phyloP scores from a whole-genome alignment of 2,329 filamentous ascomycete species.

The Pseudogymnoascus sp. region DNA sequence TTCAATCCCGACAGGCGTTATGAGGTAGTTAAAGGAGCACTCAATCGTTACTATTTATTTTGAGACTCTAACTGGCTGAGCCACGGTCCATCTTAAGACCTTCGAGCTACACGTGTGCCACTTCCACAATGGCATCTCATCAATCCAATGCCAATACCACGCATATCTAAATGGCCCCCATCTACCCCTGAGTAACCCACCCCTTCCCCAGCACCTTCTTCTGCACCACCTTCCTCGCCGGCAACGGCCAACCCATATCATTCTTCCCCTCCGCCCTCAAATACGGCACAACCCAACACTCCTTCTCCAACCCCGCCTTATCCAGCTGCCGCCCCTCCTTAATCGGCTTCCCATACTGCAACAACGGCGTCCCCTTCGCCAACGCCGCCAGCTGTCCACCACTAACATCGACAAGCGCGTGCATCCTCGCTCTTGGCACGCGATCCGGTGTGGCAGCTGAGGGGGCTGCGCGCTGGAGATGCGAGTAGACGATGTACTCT shows the following conservation, averaged over 20 bases:
- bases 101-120: background rate
- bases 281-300: conserved; percentile 79
- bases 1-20: background rate
- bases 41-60: background rate
- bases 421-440: conserved; percentile 77
- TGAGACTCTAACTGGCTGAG: background rate
- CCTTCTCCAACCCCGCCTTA: conserved; percentile 47
- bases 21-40: background rate
- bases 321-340: conserved; percentile 62
- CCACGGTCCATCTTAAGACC: background rate
- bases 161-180: background rate
- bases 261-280: conserved; percentile 62
- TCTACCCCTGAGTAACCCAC: conserved; percentile 52
- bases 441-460: conserved; percentile 41
- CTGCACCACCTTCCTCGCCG: conserved; percentile 78
- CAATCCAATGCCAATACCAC: background rate
- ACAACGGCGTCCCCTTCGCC: conserved; percentile 75
- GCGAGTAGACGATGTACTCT: conserved; percentile 79
- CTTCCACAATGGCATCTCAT: background rate
- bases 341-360: conserved; percentile 84
- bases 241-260: conserved; percentile 74
- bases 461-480: conserved; percentile 65
- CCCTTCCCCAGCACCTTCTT: conserved; percentile 64
- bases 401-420: conserved; percentile 73
- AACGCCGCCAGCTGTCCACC: conserved; percentile 70